Base-by-base conservation (phyloP, 768 basidiomycete species). In the Boletus pseudo-olivaceus region DNA sequence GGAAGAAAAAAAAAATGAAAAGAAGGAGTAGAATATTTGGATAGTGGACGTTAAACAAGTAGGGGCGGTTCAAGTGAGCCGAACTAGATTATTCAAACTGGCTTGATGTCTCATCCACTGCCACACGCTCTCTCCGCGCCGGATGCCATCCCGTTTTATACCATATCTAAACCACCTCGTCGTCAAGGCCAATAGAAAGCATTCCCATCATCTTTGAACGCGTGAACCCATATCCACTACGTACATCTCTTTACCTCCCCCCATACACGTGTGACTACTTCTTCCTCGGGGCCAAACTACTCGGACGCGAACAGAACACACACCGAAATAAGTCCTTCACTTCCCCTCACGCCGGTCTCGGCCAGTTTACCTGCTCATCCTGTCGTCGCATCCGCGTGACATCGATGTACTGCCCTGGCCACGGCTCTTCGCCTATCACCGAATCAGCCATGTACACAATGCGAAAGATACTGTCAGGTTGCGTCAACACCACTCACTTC, bases 321-420 rank as follows among this genome's bases (percentile, higher is more conserved):
- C 17, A 38, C 32, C 45, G 15, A 17, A 35, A n/a, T 10, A n/a
- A 43, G 12, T 32, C 32, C 14, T 3, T 7, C 19, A 14, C 40
- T 27, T 30, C n/a, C 9, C 27, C 29, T 75, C 64, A 88, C 20
- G 76, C 78, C 0, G 89, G 89, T 52, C 87, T 74, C 10, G 88
- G 88, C 90, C 90, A 92, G 50, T 78, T 82, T 50, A 85, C 78
- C 40, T 72, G 71, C 62, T 84, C 82, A 39, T 80, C 78, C 44
- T 75, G 76, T 53, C 81, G 75, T 60, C 80, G 76, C 49, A 81
- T 76, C 29, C 80, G 78, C 11, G 82, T 89, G 17, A 91, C 74
- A 65, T 92, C 89, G 57, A 90, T 82, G 63, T 88, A 90, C 63
- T 88, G 82, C 7, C 84, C 84, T 0, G 87, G 87, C 76, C 83